Evolutionary conservation across 208 protist species (phyloP), one percentile per base, ranked within the genome.

Genomic region (Wallacemonas sp.): DNA sequence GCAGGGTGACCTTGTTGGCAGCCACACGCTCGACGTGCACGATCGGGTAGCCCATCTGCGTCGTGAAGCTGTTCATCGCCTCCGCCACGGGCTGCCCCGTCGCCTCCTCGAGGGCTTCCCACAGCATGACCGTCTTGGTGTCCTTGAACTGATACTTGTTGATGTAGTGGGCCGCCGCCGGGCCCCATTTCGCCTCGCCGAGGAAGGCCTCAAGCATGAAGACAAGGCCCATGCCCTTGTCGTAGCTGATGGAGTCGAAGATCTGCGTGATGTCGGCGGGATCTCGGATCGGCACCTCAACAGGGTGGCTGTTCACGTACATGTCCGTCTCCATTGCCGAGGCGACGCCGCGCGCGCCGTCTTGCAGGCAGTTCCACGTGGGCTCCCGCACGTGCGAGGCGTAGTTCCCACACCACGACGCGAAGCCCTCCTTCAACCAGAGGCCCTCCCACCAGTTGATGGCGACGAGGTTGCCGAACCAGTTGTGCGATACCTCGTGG

Each of bases 351-450:
- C 63, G 59, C n/a, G 76, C 53, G 9, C 94, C 90, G 55, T 97
- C 75, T n/a, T 92, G 85, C 66, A 96, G 85, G 33, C 78, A 73
- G 30, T 86, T 75, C 95, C 95, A 98, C 48, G 92, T 76, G 15
- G 92, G 90, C 65, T 96, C 87, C 2, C 94, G 39, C 9, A 85
- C 39, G 55, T 89, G 50, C 10, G 85, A 79, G 3, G 90, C 89
- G 53, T 96, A 78, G 68, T 94, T 87, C 38, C 94, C 97, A 50
- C 99, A 91, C 79, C 87, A 99, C 32, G 90, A 98, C 19, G 99
- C 99, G 68, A 99, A 99, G 33, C 97, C 99, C 81, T 99, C 99
- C 78, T 99, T 99, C 1, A 99, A 76, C 98, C 98, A 99, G 45
- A 99, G 76, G 10, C 98, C 84, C 53, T 96, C 91, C 98, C 98